Conservation (phyloP, 2,329 filamentous ascomycete genomes). For the Neopestalotiopsis sp. region DNA sequence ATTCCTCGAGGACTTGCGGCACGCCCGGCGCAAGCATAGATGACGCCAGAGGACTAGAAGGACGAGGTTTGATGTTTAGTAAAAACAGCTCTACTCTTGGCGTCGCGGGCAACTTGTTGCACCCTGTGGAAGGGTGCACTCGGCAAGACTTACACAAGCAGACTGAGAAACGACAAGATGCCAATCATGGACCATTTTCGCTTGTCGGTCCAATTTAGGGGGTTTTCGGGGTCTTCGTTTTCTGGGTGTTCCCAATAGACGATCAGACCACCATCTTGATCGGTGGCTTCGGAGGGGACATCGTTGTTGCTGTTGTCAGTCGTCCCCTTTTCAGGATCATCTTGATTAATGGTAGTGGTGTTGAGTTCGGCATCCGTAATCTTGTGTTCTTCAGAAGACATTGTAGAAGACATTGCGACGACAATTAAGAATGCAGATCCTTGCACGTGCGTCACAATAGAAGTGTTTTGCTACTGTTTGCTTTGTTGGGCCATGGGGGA, state of each 20-base stretch:
- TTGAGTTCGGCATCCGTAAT: neutral
- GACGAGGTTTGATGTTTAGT: neutral
- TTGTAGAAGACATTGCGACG: neutral
- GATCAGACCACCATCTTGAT: neutral
- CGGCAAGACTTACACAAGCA: constrained; percentile 47
- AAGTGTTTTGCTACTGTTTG: neutral
- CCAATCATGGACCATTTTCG: constrained; percentile 43
- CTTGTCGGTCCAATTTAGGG: constrained; percentile 51
- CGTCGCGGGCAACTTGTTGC: neutral
- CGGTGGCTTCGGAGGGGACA: neutral
- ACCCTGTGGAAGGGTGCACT: neutral
- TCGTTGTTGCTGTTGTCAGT: neutral
- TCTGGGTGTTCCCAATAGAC: constrained; percentile 8
- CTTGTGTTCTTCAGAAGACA: neutral
- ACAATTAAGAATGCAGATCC: neutral
- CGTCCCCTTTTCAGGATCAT: neutral
- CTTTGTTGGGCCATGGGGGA: neutral
- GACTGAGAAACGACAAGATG: constrained; percentile 49
- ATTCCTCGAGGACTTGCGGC: constrained; percentile 17
- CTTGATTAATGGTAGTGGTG: neutral
- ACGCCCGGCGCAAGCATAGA: constrained; percentile 29
- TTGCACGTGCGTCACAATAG: neutral
- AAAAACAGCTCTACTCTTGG: neutral
- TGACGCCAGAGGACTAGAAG: constrained; percentile 50
- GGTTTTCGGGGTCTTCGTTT: constrained; percentile 45